phyloP scores from a whole-genome alignment of 257 asterid genomes.

The Solanum medicagineum region DNA sequence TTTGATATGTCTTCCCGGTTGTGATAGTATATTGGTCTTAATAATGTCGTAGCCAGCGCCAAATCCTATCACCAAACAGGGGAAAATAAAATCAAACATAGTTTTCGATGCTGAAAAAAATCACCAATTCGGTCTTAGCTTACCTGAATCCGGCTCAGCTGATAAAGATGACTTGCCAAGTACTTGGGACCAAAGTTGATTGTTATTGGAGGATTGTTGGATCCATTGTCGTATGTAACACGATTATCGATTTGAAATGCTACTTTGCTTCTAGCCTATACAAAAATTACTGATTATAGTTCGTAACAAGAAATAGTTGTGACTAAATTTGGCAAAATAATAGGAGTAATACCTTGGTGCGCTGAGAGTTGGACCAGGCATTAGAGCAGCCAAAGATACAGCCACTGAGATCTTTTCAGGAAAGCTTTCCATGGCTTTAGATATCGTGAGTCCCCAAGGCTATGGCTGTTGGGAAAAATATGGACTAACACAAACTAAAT shows the following conservation, averaged over 20 bases:
- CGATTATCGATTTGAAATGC: neutral
- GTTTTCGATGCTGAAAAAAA: no score
- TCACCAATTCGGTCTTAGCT: neutral
- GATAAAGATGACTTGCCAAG: constrained; percentile 7
- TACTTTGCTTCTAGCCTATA: neutral
- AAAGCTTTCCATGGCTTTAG: constrained; percentile 24
- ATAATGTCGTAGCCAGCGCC: constrained; percentile 12
- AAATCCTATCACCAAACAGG: constrained; percentile 10
- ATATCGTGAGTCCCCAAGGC: constrained; percentile 16
- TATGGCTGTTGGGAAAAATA: neutral
- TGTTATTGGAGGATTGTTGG: constrained; percentile 9
- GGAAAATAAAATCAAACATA: neutral
- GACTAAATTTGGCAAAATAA: neutral
- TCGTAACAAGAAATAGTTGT: neutral
- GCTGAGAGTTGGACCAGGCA: constrained; percentile 12
- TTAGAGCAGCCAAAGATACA: constrained; percentile 13
- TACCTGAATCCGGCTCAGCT: constrained; percentile 15
- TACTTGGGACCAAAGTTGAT: constrained; percentile 1
- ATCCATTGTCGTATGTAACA: neutral
- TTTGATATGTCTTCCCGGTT: neutral
- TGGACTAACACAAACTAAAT: no score
- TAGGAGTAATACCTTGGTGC: neutral
- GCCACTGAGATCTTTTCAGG: constrained; percentile 10
- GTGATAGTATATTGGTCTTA: constrained; percentile 8
- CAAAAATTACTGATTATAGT: neutral